These are phyloP conservation scores for Diddensiella transvaalensis DNA, from an alignment of 805 yeast species.

Conservation along the genomic window DNA sequence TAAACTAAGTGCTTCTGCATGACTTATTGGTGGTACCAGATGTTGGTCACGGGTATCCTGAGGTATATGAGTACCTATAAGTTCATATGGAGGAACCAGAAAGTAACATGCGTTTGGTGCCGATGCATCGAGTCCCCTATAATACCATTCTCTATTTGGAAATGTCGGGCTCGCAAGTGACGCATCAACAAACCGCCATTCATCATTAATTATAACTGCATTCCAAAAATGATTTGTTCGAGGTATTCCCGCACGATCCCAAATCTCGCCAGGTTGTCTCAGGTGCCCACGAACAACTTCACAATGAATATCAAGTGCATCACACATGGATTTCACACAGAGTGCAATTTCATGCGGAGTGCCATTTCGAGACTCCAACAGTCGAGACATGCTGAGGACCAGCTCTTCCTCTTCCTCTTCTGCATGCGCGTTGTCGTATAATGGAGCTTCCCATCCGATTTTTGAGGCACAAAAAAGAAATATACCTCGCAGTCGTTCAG, in stretches of 20 bases:
- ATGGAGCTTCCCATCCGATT: conserved; percentile 44
- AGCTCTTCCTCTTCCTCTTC: conserved; percentile 25
- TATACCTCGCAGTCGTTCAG: conserved; percentile 64
- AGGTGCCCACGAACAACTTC: conserved; percentile 80
- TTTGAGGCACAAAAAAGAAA: conserved; percentile 60
- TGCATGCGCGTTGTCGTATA: conserved; percentile 19
- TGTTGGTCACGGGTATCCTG: conserved; percentile 76
- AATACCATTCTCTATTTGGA: conserved; percentile 45
- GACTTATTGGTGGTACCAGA: conserved; percentile 78
- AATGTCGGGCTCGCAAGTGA: conserved; percentile 58
- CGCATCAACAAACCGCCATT: conserved; percentile 78
- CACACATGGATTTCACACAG: conserved; percentile 69
- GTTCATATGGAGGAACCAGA: conserved; percentile 66
- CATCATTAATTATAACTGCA: conserved; percentile 67
- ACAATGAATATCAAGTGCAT: conserved; percentile 63
- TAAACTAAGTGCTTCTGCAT: conserved; percentile 68
- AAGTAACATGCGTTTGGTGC: conserved; percentile 51
- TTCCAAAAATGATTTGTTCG: conserved; percentile 86
- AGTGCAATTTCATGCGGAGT: conserved; percentile 71
- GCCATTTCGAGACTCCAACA: conserved; percentile 48
- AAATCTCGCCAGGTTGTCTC: conserved; percentile 67
- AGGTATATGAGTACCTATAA: conserved; percentile 86
- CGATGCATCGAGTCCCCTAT: conserved; percentile 29
- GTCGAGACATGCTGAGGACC: conserved; percentile 22
- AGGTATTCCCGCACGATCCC: conserved; percentile 39